Evolutionary conservation across 331 rosid genomes (phyloP), one percentile per base, ranked within the genome.

Genomic region (Pyrus hybrid): DNA sequence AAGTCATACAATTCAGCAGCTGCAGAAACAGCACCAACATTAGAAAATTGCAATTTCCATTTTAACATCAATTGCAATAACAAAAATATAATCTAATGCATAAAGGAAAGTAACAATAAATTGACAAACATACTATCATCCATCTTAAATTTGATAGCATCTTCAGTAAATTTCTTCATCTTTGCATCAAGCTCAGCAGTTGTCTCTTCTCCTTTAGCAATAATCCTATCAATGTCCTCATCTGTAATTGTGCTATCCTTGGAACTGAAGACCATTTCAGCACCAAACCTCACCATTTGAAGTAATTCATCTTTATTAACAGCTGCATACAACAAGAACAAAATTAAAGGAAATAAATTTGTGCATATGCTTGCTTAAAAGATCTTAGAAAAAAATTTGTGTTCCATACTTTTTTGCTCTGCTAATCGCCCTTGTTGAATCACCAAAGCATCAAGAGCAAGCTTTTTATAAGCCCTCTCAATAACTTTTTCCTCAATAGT

Each of bases 191-290:
- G 99, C 78, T 88, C 99, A 63, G 99, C 99, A 18, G 97, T 94
- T 66, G 99, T 89, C 85, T 93, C 97, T 86, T 90, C 99, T 88
- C 99, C 99, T 82, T 92, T 94, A 7, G 99, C 99, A 65, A 94
- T 94, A 73, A 94, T 94, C 82, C 99, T 85, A 76, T 94, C 99
- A 77, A 94, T 92, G 85, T 94, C 99, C 82, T 94, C 99, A 76
- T 94, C 99, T 14, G 99, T 94, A 71, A 94, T 94, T 68, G 97
- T 94, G 83, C 92, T 90, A 77, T 94, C 99, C 88, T 92, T 92
- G 87, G 97, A 94, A 84, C 99, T 94, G 79, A 92, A 94, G 79
- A 94, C 97, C 99, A 94, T 94, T 86, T 94, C 99, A 75, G 99
- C 99, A 72, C 99, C 99, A 79, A 92, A 94, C 81, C 97, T 92